These are phyloP conservation scores for Pythium grandisporangium DNA, from an alignment of 352 stramenopile species.

Conservation along the genomic window DNA sequence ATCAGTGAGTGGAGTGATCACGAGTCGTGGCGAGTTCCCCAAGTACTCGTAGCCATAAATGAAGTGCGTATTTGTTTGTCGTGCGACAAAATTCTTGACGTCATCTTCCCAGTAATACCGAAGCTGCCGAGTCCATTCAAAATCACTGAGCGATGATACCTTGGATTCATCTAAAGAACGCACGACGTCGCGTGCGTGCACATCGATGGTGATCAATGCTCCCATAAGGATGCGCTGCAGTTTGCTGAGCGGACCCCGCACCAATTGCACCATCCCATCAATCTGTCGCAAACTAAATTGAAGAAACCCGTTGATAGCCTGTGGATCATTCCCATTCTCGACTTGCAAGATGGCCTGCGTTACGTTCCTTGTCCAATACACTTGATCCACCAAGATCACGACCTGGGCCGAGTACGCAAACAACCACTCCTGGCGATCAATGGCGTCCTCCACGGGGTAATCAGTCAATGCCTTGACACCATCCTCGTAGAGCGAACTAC, in stretches of 20 bases:
- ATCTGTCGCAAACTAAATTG: conserved; percentile 89
- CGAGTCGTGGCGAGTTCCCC: conserved; percentile 69
- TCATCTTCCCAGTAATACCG: conserved; percentile 86
- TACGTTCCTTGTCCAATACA: conserved; percentile 89
- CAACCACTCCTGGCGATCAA: conserved; percentile 85
- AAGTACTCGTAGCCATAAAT: conserved; percentile 85
- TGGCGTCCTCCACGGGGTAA: conserved; percentile 84
- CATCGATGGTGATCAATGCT: conserved; percentile 88
- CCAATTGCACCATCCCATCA: conserved; percentile 89
- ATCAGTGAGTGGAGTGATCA: conserved; percentile 80
- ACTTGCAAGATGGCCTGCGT: conserved; percentile 68
- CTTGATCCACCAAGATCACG: conserved; percentile 87
- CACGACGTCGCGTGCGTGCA: conserved; percentile 88
- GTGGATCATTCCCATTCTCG: conserved; percentile 47
- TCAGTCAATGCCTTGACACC: conserved; percentile 74
- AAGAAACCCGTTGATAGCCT: conserved; percentile 77
- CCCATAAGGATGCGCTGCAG: conserved; percentile 87
- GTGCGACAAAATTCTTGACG: conserved; percentile 77
- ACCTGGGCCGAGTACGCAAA: conserved; percentile 84
- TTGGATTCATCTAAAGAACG: conserved; percentile 72
- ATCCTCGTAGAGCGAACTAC: conserved; percentile 78
- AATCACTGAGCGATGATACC: conserved; percentile 74
- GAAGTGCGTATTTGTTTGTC: conserved; percentile 79
- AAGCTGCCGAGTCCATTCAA: conserved; percentile 89
- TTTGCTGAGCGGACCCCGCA: conserved; percentile 76